Percentiles rank a stretch among this genome's conserved stretches.
Conservation (phyloP, 768 basidiomycete genomes). For the Termitomyces sp. region DNA sequence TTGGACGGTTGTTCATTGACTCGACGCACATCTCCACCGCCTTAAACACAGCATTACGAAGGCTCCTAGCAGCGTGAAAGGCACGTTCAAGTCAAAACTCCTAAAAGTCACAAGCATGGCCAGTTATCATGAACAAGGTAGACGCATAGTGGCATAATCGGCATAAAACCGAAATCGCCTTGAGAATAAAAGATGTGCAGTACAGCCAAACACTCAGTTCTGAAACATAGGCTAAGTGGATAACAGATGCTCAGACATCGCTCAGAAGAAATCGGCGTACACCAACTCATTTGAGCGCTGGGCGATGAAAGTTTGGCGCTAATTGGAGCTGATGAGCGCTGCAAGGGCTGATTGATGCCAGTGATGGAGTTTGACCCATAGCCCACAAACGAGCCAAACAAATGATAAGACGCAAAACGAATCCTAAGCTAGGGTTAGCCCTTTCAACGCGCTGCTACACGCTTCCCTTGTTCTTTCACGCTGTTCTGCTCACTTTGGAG, state of each 20-base stretch:
- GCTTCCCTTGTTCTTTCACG: too few relatives aligned
- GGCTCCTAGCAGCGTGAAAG: too few relatives aligned
- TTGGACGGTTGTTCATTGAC: not conserved
- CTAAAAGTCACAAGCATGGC: not conserved
- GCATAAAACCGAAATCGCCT: not conserved
- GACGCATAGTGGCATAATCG: not conserved
- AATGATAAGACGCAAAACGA: too few relatives aligned
- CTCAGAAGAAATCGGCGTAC: not conserved
- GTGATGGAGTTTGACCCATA: too few relatives aligned
- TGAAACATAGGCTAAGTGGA: not conserved
- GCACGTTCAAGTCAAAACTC: not conserved
- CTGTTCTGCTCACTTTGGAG: too few relatives aligned
- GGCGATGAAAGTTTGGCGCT: not conserved
- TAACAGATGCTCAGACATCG: not conserved
- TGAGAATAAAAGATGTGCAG: not conserved
- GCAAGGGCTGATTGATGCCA: not conserved
- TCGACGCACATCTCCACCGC: not conserved
- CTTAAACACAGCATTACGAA: not conserved
- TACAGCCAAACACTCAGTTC: not conserved
- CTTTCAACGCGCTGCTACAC: too few relatives aligned
- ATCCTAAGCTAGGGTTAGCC: too few relatives aligned
- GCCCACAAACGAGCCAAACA: too few relatives aligned
- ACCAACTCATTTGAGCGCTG: not conserved
- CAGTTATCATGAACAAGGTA: not conserved
- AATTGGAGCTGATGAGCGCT: not conserved